Evolutionary conservation across 1,284 basidiomycete genomes (phyloP).

Genomic region (Ustilago vetiveriae): DNA sequence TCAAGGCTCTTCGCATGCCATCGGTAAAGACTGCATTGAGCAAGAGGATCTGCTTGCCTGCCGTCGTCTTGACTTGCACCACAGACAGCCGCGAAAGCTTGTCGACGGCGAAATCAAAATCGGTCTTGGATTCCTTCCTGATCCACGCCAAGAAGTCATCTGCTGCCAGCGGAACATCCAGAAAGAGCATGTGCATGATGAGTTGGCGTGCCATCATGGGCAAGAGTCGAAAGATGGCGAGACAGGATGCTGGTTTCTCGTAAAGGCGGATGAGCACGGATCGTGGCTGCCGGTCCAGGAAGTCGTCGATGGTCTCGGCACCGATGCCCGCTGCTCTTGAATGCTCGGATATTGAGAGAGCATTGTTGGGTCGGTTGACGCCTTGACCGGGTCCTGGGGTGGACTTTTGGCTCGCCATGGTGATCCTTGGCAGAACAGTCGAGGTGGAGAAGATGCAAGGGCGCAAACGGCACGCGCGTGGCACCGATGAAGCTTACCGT

Average conservation of each 20-base stretch:
- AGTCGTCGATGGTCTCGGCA: conserved; percentile 70
- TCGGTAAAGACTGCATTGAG: conserved; percentile 60
- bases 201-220: conserved; percentile 87
- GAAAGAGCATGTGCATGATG: conserved; percentile 90
- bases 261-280: conserved; percentile 85
- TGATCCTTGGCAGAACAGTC: neutral
- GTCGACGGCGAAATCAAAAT: conserved; percentile 39
- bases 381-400: conserved; percentile 39
- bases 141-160: conserved; percentile 85
- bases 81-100: conserved; percentile 51
- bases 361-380: conserved; percentile 29
- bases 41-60: conserved; percentile 67
- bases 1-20: conserved; percentile 66
- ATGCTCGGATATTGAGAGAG: conserved; percentile 37
- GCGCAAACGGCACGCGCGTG: neutral
- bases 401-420: conserved; percentile 22
- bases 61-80: conserved; percentile 32
- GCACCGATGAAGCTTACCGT: neutral
- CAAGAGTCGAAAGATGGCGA: conserved; percentile 89
- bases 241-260: conserved; percentile 86
- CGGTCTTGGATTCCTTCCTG: conserved; percentile 72
- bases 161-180: conserved; percentile 78
- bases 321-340: conserved; percentile 47
- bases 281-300: conserved; percentile 86
- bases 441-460: neutral